Evolutionary conservation across 2,329 filamentous ascomycete genomes (phyloP), one percentile per base, ranked within the genome.

Genomic region (Pyricularia grisea): DNA sequence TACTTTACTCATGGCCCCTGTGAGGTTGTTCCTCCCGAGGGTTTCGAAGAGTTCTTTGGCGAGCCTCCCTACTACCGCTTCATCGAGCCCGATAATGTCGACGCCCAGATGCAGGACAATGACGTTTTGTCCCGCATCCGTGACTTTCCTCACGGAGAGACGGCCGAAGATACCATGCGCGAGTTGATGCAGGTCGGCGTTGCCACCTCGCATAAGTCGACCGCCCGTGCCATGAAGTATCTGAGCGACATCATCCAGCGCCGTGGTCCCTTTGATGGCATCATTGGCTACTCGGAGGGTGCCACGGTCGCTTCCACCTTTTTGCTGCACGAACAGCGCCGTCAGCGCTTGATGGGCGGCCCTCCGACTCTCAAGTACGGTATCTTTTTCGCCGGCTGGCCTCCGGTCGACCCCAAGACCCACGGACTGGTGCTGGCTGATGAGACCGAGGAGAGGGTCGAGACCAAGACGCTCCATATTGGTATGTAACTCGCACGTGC

Each of bases 251-350:
- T 82, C 6, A 78, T 87, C 71, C 79, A 84, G 20, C 78, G 82
- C 50, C 75, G 79, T 3, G 79, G 80, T 0, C 79, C 80, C 1
- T 81, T 86, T 69, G 82, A 84, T 70, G 86, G 84, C 2, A 83
- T 89, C 65, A 80, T 89, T 23, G 87, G 87, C 0, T 89, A 88
- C 72, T 88, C 85, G 0, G 86, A 89, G 73, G 87, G 87, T 3
- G 85, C 87, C 1, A 84, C 83, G 0, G 80, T 85, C 17, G 87
- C 86, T 0, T 82, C 82, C 0, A 85, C 82, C 0, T 73, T 85
- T 10, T 77, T 87, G 10, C 76, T 87, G 3, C 82, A 86, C 67
- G 84, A 87, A 72, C 77, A 81, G 68, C 76, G 79, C 4, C 77
- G 80, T 58, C 74, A 74, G 27, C 71, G 78, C 66, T 75, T 76